phyloP scores from a whole-genome alignment of 176 grass and related monocot species.

The Poa pratensis region DNA sequence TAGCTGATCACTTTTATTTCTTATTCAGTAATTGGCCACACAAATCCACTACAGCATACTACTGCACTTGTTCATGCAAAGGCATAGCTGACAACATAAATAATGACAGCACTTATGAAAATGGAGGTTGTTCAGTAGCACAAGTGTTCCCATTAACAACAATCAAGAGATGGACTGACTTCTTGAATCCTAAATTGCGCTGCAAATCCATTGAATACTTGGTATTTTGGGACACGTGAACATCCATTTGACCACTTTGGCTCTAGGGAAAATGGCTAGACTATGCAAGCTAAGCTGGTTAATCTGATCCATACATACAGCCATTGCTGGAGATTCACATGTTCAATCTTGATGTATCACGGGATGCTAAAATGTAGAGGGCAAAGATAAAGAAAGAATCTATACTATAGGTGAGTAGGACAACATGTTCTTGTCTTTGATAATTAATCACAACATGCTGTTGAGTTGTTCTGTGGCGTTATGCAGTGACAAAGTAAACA shows the following conservation, averaged over 20 bases:
- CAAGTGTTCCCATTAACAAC: neutral
- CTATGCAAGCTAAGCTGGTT: neutral
- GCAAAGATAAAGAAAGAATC: slow-evolving; percentile 29
- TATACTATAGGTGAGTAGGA: slow-evolving; percentile 6
- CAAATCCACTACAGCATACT: neutral
- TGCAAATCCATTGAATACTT: neutral
- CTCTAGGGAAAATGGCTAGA: neutral
- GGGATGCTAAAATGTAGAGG: slow-evolving; percentile 10
- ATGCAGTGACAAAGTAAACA: neutral
- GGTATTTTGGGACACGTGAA: neutral
- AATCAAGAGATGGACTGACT: neutral
- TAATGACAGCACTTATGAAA: neutral
- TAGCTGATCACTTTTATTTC: neutral
- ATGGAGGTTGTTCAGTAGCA: neutral
- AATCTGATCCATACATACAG: slow-evolving; percentile 13
- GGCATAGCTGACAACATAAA: neutral
- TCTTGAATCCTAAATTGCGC: neutral
- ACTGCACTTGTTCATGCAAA: neutral
- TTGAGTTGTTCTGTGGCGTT: neutral
- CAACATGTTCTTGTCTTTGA: slow-evolving; percentile 17
- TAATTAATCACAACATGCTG: neutral
- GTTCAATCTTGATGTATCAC: slow-evolving; percentile 36
- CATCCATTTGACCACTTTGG: neutral
- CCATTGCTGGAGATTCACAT: slow-evolving; percentile 42
- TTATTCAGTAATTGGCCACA: neutral